Percentiles rank a stretch among this genome's conserved stretches.
Conservation (phyloP, 2,329 filamentous ascomycete species). For the Penicillium sp. region DNA sequence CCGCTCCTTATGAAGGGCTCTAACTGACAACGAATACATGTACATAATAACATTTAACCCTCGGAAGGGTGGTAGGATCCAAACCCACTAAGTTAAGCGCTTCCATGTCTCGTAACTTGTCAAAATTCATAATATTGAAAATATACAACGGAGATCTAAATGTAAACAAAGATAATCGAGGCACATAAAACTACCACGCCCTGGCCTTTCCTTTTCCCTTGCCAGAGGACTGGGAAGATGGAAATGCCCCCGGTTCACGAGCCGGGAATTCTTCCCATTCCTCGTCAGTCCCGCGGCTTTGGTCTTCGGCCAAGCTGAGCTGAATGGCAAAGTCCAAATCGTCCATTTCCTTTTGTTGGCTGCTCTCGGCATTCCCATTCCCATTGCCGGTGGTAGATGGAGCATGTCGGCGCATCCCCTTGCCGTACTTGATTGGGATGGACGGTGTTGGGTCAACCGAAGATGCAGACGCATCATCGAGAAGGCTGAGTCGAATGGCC, state of each 20-base stretch:
- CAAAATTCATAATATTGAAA: neutral
- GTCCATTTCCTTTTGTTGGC: slow-evolving; percentile 47
- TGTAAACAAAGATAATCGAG: neutral
- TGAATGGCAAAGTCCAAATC: slow-evolving; percentile 61
- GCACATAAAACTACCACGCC: slow-evolving; percentile 14
- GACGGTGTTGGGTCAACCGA: slow-evolving; percentile 19
- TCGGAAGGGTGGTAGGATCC: too few relatives aligned
- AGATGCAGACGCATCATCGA: slow-evolving; percentile 31
- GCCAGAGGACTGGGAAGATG: slow-evolving; percentile 21
- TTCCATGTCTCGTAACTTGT: too few relatives aligned
- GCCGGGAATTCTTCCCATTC: slow-evolving; percentile 34
- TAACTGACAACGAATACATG: too few relatives aligned
- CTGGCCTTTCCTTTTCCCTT: slow-evolving; percentile 36
- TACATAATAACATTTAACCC: too few relatives aligned
- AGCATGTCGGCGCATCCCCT: slow-evolving; percentile 18
- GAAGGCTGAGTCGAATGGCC: slow-evolving; percentile 54
- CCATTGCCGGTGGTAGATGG: slow-evolving; percentile 14
- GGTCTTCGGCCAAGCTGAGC: slow-evolving; percentile 58
- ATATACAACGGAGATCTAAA: neutral
- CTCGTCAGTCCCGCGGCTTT: slow-evolving; percentile 39
- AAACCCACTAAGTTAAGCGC: too few relatives aligned
- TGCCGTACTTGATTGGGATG: slow-evolving; percentile 38
- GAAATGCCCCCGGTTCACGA: slow-evolving; percentile 14
- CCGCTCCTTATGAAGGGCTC: too few relatives aligned
- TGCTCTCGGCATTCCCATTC: slow-evolving; percentile 28